Evolutionary conservation across 148 eudicot genomes (phyloP).

Genomic region (Chenopodium berlandieri): DNA sequence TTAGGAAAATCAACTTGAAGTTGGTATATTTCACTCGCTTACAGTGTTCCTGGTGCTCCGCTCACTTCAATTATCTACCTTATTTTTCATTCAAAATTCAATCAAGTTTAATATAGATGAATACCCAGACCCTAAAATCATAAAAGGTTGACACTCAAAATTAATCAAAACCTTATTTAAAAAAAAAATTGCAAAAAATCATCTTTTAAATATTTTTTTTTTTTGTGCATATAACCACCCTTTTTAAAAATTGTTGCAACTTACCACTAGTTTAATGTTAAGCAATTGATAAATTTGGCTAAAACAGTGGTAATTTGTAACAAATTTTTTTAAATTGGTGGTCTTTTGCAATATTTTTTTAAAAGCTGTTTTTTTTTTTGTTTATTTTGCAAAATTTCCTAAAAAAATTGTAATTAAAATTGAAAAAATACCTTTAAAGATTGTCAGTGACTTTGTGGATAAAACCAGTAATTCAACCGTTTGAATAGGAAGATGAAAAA

Average conservation of each 20-base stretch:
- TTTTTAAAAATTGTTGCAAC: no score
- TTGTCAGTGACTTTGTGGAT: slow-evolving; percentile 52
- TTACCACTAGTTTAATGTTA: no score
- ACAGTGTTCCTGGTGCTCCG: slow-evolving; percentile 59
- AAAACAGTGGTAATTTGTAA: no score
- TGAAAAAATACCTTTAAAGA: slow-evolving; percentile 42
- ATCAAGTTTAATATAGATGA: background rate
- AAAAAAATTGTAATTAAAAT: background rate
- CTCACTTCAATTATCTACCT: slow-evolving; percentile 61
- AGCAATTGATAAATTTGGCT: no score
- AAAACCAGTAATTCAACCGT: slow-evolving; percentile 30
- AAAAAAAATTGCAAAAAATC: no score
- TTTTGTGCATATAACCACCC: no score
- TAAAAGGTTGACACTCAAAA: background rate
- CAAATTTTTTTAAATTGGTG: no score
- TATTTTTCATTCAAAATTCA: background rate
- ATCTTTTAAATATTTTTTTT: no score
- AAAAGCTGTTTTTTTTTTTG: no score
- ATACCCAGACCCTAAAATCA: background rate
- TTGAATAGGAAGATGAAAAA: no score
- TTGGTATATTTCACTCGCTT: slow-evolving; percentile 45
- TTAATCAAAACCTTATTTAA: slow-evolving; percentile 23
- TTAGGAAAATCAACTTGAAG: slow-evolving; percentile 68
- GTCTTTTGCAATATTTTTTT: no score
- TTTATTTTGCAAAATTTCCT: no score